Evolutionary conservation across 2,329 filamentous ascomycete species (phyloP), one percentile per base, ranked within the genome.

Genomic region (Fusarium burgessii): DNA sequence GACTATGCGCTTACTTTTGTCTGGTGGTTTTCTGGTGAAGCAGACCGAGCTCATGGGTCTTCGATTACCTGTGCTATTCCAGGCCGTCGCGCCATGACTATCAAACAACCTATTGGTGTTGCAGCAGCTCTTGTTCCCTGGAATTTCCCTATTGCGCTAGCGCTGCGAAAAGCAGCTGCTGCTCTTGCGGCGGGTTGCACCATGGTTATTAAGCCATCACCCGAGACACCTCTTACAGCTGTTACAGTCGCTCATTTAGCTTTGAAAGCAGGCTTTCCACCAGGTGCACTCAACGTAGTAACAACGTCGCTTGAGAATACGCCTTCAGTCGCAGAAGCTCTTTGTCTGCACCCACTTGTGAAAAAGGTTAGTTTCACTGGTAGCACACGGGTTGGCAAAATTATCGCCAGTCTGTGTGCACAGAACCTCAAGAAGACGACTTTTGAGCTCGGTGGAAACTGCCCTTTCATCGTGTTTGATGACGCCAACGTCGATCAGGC

Each of bases 351-450:
- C 57, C 81, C 80, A 0, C 62, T 79, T 2, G 80, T 86, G 3
- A 83, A 82, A 55, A 94, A 94, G 77, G 84, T 95, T 62, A 92
- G 91, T 66, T 96, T 95, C 76, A 95, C 93, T 0, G 93, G 93
- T n/a, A 90, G 88, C 74, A 93, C 92, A 0, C 80, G 83, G 0
- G 89, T 94, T 0, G 93, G 93, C 6, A 87, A 89, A 49, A 90
- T 90, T 63, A 85, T 93, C 41, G 88, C 90, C 0, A 78, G 83
- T 4, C 83, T 85, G 2, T 89, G 89, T 10, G 90, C 89, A 4
- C 86, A 87, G 73, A 84, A 89, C 58, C 81, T 93, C 41, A 93
- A 93, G 80, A 91, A 90, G 1, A 84, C 88, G 4, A 82, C 92
- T 0, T 85, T 93, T 76, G 91, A 94, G 76, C 84, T 93, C 0